Evolutionary conservation across 2,329 filamentous ascomycete species (phyloP), one percentile per base, ranked within the genome.

Genomic region (Venturia asperata): DNA sequence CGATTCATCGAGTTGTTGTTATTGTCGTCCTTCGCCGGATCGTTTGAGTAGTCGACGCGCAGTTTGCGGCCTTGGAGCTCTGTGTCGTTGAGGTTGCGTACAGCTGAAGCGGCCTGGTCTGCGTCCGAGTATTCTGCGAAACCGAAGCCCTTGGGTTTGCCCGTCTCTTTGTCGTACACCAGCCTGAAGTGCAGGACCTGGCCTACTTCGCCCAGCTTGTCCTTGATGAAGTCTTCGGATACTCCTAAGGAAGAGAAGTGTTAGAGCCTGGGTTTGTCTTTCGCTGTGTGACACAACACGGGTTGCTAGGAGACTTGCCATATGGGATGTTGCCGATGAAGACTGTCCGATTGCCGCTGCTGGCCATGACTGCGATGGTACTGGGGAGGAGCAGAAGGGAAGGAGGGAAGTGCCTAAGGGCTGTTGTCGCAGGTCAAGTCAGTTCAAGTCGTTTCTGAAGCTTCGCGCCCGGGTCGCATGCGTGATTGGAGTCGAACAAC

Each of bases 41-140:
- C 93, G 76, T 96, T 96, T 66, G 91, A 94, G 77, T 95, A 99
- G 77, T 97, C 94, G 65, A 99, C 94, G 67, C 92, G 86, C 68
- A 99, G 83, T 76, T 96, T 96, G 72, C 94, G 86, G 65, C 92
- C 92, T 87, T 96, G 95, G 73, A 97, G 87, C 75, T 97, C 93
- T 78, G 91, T 88, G 76, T 96, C 92, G 79, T 97, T 96, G 63
- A 97, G 81, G 74, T 99, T 97, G 70, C 93, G 88, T 61, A 97
- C 93, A 2, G 94, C 94, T 1, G 92, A 96, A 45, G 93, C 91
- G 41, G 94, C 94, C 34, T 92, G 83, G 84, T 96, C 93, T 67
- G 90, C 87, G 73, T 97, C 94, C 65, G 91, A 89, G 74, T 96
- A 99, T 75, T 97, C 93, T 72, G 92, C 90, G 72, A 97, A 99